These are phyloP conservation scores for Xylaria multiplex DNA, from an alignment of 2,329 filamentous ascomycete genomes.

Conservation along the genomic window DNA sequence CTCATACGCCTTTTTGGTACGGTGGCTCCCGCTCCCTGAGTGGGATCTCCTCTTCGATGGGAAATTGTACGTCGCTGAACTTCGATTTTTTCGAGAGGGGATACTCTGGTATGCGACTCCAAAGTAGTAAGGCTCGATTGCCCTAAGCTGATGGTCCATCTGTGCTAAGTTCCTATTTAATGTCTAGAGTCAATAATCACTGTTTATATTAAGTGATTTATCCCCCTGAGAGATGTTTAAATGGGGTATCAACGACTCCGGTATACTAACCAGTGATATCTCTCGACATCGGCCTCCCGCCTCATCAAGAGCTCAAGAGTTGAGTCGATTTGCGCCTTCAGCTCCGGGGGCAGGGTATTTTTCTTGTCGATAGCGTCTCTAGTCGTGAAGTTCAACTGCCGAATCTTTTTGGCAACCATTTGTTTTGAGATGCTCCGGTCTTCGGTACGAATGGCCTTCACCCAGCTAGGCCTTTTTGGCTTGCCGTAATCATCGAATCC, in stretches of 20 bases:
- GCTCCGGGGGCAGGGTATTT: slow-evolving; percentile 48
- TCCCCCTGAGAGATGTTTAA: too few species aligned
- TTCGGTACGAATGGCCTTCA: slow-evolving; percentile 49
- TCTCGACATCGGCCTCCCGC: slow-evolving; percentile 50
- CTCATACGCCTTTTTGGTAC: slow-evolving; percentile 49
- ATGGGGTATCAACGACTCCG: too few species aligned
- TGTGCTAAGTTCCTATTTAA: slow-evolving; percentile 52
- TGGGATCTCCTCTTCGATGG: slow-evolving; percentile 21
- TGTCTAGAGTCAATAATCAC: too few species aligned
- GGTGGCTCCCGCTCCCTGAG: slow-evolving; percentile 32
- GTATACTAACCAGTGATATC: slow-evolving; percentile 49
- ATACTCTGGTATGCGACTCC: slow-evolving; percentile 2
- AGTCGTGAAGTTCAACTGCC: slow-evolving; percentile 51
- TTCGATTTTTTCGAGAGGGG: slow-evolving; percentile 24
- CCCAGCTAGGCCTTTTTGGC: slow-evolving; percentile 53
- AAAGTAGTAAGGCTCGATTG: slow-evolving; percentile 40
- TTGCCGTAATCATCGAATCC: slow-evolving; percentile 53
- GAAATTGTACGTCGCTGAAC: background rate
- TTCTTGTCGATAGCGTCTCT: slow-evolving; percentile 53
- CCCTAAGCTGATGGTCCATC: slow-evolving; percentile 54
- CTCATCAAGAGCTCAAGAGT: slow-evolving; percentile 50
- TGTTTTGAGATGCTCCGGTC: slow-evolving; percentile 53
- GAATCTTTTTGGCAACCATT: slow-evolving; percentile 53
- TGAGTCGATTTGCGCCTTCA: slow-evolving; percentile 57
- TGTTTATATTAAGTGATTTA: too few species aligned